Base-by-base conservation (phyloP, 2,329 filamentous ascomycete genomes). In the Pseudocercospora ulei region DNA sequence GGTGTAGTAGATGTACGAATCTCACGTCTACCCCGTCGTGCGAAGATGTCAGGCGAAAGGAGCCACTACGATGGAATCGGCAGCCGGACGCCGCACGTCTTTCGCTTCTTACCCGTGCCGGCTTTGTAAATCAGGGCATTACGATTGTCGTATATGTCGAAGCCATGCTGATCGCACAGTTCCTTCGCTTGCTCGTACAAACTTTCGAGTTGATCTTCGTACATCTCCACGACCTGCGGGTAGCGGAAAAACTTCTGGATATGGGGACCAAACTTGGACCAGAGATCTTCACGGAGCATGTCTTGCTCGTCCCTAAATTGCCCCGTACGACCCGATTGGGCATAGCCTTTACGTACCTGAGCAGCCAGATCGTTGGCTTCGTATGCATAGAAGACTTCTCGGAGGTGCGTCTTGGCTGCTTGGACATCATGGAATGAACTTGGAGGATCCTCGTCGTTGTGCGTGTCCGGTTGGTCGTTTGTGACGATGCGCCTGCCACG, bases 91-190 rank as follows among this genome's bases (percentile, higher is more conserved):
- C 23, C 23, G 23, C 12, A 9, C 23, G 23, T 22, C 37, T 37
- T 26, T 17, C 30, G 36, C 36, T 35, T 37, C 27, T 35, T 34
- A 1, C 35, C 38, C 31, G 26, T 44, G 2, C 38, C 46, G 26
- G 33, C 42, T 27, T 44, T 49, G 29, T 57, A 57, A 18, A 60
- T 23, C 40, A 56, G 20, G 3, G 38, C 48, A 7, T 44, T 48
- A 7, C 51, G 29, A 6, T 44, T 31, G 33, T 53, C 50, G 29
- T 47, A 47, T 6, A 60, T 17, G 33, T 57, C 50, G 50, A 54
- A 55, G 5, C 43, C 48, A 17, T 53, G 27, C 28, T 47, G 38
- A 34, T 60, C 57, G 31, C 51, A 54, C 22, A 58, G 48, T 13
- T 29, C 24, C 49, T 47, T 54, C n/a, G 55, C 56, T 28, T 52